A percentile compares a stretch with the other conserved stretches of the same genome.
Conservation (phyloP, 2,329 filamentous ascomycete genomes). For the Phialophora macrospora region DNA sequence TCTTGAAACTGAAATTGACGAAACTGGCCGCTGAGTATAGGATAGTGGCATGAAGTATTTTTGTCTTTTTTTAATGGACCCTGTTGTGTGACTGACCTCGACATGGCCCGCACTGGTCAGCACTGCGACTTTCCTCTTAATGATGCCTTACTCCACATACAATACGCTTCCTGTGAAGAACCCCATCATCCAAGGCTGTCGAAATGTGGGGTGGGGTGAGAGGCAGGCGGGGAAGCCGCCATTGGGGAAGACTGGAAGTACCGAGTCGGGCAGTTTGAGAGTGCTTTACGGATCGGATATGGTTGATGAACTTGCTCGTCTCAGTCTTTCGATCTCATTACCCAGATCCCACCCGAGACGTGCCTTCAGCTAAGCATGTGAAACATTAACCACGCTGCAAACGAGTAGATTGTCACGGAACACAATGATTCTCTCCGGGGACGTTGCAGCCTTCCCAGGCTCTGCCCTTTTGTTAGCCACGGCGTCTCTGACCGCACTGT, state of each 20-base stretch:
- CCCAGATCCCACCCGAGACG: background rate
- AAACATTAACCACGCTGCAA: background rate
- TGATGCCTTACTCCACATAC: background rate
- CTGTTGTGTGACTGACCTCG: background rate
- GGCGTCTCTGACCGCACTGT: background rate
- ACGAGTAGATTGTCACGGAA: background rate
- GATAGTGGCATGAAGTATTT: too few relatives aligned
- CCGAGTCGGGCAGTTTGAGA: background rate
- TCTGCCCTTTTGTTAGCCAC: background rate
- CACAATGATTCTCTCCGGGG: background rate
- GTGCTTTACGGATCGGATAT: background rate
- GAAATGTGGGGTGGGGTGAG: background rate
- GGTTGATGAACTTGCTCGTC: background rate
- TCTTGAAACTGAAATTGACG: too few relatives aligned
- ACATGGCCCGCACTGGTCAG: background rate
- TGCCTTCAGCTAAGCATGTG: background rate
- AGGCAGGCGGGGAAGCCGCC: background rate
- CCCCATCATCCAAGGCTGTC: background rate
- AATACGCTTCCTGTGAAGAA: background rate
- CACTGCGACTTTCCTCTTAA: background rate
- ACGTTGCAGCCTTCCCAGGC: background rate
- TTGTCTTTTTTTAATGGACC: background rate
- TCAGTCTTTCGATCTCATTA: background rate
- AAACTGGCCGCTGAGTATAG: too few relatives aligned
- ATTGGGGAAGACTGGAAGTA: slow-evolving; percentile 2